These are phyloP conservation scores for Schizosaccharomyces cryophilus DNA, from an alignment of 805 yeast species.

Conservation along the genomic window DNA sequence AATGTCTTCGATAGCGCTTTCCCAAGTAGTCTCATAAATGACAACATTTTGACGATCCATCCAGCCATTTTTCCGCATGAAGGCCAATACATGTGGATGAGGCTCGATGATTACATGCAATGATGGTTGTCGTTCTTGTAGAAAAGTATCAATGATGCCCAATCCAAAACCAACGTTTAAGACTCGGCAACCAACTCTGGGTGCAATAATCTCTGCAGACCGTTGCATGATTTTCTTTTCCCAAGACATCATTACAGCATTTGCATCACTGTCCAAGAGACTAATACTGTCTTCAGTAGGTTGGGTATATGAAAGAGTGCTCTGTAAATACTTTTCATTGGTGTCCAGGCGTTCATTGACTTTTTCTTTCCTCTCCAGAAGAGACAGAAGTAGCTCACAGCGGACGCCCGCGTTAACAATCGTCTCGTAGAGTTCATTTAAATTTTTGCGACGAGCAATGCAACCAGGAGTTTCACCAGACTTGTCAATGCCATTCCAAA, in stretches of 20 bases:
- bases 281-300: conserved; percentile 23
- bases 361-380: conserved; percentile 28
- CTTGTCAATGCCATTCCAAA: neutral
- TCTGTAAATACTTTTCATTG: conserved; percentile 37
- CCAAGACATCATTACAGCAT: conserved; percentile 98
- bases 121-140: conserved; percentile 32
- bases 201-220: conserved; percentile 36
- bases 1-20: conserved; percentile 23
- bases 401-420: conserved; percentile 70
- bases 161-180: conserved; percentile 85
- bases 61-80: conserved; percentile 62
- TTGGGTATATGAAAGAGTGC: conserved; percentile 35
- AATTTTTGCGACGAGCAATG: conserved; percentile 29
- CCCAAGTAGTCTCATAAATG: conserved; percentile 79
- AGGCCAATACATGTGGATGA: conserved; percentile 65
- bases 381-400: conserved; percentile 55
- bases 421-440: conserved; percentile 22
- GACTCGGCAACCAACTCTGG: conserved; percentile 20
- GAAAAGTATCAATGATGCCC: conserved; percentile 79
- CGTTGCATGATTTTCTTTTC: conserved; percentile 58
- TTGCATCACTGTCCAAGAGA: conserved; percentile 47
- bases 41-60: conserved; percentile 45
- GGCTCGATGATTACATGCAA: conserved; percentile 82
- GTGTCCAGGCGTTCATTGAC: conserved; percentile 14
- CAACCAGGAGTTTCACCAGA: conserved; percentile 56